These are phyloP conservation scores for Asterella californica DNA, from an alignment of 225 moss, liverwort and hornwort genomes.

Conservation along the genomic window DNA sequence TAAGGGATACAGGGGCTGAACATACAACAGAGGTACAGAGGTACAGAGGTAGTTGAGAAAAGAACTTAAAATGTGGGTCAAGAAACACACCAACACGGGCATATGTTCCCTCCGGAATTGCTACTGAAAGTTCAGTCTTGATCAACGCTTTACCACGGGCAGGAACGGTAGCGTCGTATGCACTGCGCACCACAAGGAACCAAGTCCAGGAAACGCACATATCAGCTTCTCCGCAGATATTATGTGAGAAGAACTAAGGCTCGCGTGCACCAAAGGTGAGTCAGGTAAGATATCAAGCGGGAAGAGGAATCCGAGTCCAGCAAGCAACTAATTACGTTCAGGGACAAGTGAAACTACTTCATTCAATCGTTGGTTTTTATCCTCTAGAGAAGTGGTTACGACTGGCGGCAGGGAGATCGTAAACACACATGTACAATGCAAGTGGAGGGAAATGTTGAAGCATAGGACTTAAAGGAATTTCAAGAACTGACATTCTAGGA, in stretches of 20 bases:
- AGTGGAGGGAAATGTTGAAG: neutral
- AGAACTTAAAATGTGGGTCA: neutral
- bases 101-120: slow-evolving; percentile 82
- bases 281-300: too few relatives aligned
- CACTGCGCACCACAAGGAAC: slow-evolving; percentile 39
- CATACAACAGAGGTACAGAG: neutral
- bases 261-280: neutral
- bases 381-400: neutral
- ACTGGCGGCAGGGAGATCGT: neutral
- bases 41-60: neutral
- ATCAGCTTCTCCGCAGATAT: too few relatives aligned
- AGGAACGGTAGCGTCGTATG: slow-evolving; percentile 55
- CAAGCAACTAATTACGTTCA: too few relatives aligned
- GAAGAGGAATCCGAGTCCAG: too few relatives aligned
- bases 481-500: neutral
- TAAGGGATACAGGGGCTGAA: neutral
- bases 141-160: slow-evolving; percentile 80
- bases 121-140: slow-evolving; percentile 80
- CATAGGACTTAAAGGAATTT: neutral
- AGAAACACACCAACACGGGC: slow-evolving; percentile 64
- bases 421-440: neutral
- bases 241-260: neutral
- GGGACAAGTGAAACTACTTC: too few relatives aligned
- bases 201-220: neutral
- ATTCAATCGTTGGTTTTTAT: too few relatives aligned